Conservation (phyloP, 805 yeast genomes). For the Candida tallmaniae region DNA sequence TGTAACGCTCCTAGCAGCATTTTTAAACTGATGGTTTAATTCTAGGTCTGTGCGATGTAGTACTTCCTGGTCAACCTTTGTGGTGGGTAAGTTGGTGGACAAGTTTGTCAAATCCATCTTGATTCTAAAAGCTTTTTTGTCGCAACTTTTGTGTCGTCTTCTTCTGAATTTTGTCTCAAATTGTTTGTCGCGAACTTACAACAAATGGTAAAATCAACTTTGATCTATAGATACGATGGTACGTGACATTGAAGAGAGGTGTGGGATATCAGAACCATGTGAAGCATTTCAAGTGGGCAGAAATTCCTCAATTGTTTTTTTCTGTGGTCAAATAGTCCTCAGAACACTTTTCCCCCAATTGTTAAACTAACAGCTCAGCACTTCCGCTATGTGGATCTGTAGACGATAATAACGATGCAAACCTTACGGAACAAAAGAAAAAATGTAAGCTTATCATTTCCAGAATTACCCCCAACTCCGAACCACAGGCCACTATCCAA, state of each 20-base stretch:
- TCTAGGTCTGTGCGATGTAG: no score
- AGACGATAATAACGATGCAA: constrained; percentile 63
- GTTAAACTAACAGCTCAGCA: constrained; percentile 36
- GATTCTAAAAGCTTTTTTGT: not conserved
- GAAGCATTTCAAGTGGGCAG: no score
- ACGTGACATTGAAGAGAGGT: no score
- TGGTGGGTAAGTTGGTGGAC: constrained; percentile 51
- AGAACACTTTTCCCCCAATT: no score
- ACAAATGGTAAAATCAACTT: constrained; percentile 62
- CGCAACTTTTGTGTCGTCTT: no score
- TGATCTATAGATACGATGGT: constrained; percentile 65
- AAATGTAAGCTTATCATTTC: constrained; percentile 74
- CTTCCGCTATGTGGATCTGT: constrained; percentile 90
- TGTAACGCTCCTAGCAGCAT: constrained; percentile 69
- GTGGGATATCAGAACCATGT: no score
- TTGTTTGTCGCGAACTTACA: no score
- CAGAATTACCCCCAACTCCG: constrained; percentile 74
- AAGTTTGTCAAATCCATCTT: constrained; percentile 61
- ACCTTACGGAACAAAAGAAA: constrained; percentile 71
- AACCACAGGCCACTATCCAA: constrained; percentile 79
- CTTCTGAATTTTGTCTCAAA: no score
- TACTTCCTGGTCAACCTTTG: constrained; percentile 47
- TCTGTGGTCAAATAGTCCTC: no score
- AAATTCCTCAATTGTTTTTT: no score
- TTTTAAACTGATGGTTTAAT: constrained; percentile 60